phyloP scores from a whole-genome alignment of 2,329 filamentous ascomycete genomes.

The Coleophoma cylindrospora region DNA sequence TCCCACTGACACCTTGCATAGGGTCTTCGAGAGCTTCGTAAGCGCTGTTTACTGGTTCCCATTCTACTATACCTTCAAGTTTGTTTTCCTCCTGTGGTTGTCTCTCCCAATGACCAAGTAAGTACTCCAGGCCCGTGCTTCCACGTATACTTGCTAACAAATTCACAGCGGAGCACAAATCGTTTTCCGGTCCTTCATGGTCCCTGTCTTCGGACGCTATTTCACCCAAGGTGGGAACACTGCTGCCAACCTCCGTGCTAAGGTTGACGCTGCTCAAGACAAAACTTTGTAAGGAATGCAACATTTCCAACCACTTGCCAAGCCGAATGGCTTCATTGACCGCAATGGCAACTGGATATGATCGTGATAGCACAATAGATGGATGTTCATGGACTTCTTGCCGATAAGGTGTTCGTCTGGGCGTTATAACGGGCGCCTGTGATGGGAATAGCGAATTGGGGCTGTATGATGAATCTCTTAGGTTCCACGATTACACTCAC shows the following conservation, averaged over 20 bases:
- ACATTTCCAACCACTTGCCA: background rate
- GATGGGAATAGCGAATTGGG: conserved; percentile 12
- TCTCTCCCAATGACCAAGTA: conserved; percentile 91
- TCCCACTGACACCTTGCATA: conserved; percentile 22
- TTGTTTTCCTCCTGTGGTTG: conserved; percentile 95
- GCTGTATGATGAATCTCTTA: conserved; percentile 16
- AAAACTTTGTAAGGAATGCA: conserved; percentile 54
- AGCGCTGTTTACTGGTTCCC: conserved; percentile 92
- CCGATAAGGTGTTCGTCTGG: too few species aligned
- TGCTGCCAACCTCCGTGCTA: conserved; percentile 81
- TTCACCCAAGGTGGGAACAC: conserved; percentile 68
- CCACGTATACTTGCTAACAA: conserved; percentile 11
- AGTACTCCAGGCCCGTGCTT: conserved; percentile 29
- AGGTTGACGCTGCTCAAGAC: conserved; percentile 69
- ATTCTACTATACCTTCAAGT: conserved; percentile 99
- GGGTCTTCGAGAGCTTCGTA: conserved; percentile 74
- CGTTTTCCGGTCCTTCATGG: conserved; percentile 93
- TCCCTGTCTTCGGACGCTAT: conserved; percentile 89
- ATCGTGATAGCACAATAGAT: background rate
- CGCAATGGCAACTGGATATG: conserved; percentile 1
- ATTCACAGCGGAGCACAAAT: conserved; percentile 78
- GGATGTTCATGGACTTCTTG: too few species aligned
- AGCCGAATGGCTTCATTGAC: conserved; percentile 5
- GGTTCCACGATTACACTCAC: conserved; percentile 5
- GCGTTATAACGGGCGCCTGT: background rate